Evolutionary conservation across 768 basidiomycete species (phyloP).

Genomic region (Dioszegia crocea): DNA sequence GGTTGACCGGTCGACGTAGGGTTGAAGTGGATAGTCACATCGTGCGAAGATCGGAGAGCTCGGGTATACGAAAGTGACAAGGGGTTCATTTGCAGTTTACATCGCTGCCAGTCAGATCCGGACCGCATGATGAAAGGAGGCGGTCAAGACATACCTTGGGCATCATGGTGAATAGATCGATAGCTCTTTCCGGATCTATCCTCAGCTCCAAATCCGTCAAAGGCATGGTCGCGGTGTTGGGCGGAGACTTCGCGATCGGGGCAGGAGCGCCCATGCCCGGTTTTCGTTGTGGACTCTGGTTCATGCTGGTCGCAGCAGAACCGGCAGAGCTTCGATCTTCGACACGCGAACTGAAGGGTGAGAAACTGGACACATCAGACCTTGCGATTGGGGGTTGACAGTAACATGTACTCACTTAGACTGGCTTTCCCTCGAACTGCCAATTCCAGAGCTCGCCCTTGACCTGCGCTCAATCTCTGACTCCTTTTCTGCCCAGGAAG

Average conservation of each 20-base stretch:
- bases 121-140: background rate
- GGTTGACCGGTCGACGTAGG: conserved; percentile 68
- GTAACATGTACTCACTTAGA: conserved; percentile 31
- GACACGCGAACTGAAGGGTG: conserved; percentile 41
- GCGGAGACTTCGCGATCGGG: conserved; percentile 11
- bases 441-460: conserved; percentile 36
- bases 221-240: conserved; percentile 48
- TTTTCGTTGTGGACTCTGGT: conserved; percentile 30
- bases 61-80: conserved; percentile 72
- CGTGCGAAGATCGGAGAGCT: conserved; percentile 66
- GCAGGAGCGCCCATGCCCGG: conserved; percentile 14
- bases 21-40: conserved; percentile 70
- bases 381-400: too few species aligned
- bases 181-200: conserved; percentile 68
- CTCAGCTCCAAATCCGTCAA: conserved; percentile 75
- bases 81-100: conserved; percentile 83
- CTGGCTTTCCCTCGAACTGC: conserved; percentile 36
- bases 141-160: conserved; percentile 63
- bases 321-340: conserved; percentile 39
- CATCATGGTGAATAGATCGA: conserved; percentile 94
- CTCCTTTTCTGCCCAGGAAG: conserved; percentile 35
- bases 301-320: conserved; percentile 37
- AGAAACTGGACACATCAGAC: conserved; percentile 32
- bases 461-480: background rate
- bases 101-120: conserved; percentile 60